Evolutionary conservation across 371 early-diverging fungal genomes (phyloP).

Genomic region (Zopfochytrium polystomum): DNA sequence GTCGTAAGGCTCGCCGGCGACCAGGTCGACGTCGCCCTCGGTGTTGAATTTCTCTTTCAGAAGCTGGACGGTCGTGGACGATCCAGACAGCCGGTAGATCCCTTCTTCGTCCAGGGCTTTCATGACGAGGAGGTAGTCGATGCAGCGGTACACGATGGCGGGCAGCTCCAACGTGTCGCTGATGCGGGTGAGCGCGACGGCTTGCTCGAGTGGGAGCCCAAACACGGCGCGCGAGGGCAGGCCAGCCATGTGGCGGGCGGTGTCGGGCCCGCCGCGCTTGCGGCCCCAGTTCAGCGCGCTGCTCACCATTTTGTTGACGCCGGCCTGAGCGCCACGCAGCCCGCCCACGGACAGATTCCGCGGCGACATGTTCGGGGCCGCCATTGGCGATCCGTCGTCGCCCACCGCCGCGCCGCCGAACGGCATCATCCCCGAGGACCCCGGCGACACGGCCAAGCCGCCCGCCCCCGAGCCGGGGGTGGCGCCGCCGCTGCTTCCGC

Average conservation of each 20-base stretch:
- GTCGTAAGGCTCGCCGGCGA: conserved; percentile 30
- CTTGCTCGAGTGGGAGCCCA: conserved; percentile 11
- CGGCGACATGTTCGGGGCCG: not conserved
- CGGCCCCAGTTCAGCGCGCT: not conserved
- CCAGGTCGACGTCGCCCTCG: conserved; percentile 34
- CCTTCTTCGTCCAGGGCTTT: conserved; percentile 36
- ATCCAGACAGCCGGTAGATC: conserved; percentile 47
- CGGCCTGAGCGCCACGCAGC: not conserved
- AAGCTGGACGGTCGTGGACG: conserved; percentile 28
- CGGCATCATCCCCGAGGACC: not conserved
- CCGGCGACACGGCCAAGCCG: too few species aligned
- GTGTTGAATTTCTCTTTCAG: conserved; percentile 30
- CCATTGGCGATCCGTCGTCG: not conserved
- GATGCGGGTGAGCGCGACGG: conserved; percentile 12
- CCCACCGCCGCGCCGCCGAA: not conserved
- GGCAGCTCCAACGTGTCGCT: conserved; percentile 14
- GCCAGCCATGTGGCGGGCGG: too few species aligned
- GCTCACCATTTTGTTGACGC: not conserved
- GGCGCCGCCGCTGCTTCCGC: too few species aligned
- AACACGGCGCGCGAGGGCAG: conserved; percentile 4
- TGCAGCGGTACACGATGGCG: conserved; percentile 35
- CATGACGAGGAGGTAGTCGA: conserved; percentile 33
- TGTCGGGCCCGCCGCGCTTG: not conserved
- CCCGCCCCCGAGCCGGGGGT: too few species aligned
- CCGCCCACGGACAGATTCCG: not conserved